Evolutionary conservation across 139 green algal genomes (phyloP), one percentile per base, ranked within the genome.

Genomic region (Yamagishiella unicocca): DNA sequence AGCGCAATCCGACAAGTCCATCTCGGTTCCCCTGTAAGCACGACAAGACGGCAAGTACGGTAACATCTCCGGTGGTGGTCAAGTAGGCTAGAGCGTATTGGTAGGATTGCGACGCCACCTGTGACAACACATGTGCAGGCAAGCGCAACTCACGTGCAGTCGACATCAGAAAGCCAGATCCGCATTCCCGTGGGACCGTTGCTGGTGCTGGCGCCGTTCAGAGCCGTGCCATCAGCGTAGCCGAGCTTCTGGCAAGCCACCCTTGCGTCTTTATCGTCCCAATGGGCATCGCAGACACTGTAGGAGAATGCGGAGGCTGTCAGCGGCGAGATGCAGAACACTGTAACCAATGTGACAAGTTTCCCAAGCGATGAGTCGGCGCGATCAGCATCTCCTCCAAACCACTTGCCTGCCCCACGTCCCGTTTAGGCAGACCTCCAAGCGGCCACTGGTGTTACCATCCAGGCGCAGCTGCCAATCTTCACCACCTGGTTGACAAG

Each of bases 121-220:
- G 50, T 58, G 50, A 58, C 17, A 58, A 58, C 14, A 58, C 12
- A 58, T 25, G 14, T 58, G 50, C 14, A 12, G 50, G 50, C 50
- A 17, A 45, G 35, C 25, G 67, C 67, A 43, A 75, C 75, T 70
- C 22, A 82, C 75, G 46, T 70, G 75, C 75, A 82, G 50, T 70
- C 68, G 31, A 82, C 29, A 1, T 31, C 6, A 1, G 46, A 53
- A 3, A 82, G 53, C 75, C 75, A 82, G 2, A 68, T 40, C 27
- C 46, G 75, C 75, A 82, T 70, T 31, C 75, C 50, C 0, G 53
- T 35, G 17, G 75, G 50, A 1, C 45, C 29, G 31, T 43, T 68
- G 50, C 5, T 12, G 7, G 50, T 70, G 3, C 35, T n/a, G 21
- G 14, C n/a, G 33, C 50, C 75, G 50, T 61, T 82, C 2, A 35